A percentile compares a stretch with the other conserved stretches of the same genome.
Evolutionary conservation across 345 rosid genomes (phyloP).

Genomic region (Eucalyptus guilfoylei): DNA sequence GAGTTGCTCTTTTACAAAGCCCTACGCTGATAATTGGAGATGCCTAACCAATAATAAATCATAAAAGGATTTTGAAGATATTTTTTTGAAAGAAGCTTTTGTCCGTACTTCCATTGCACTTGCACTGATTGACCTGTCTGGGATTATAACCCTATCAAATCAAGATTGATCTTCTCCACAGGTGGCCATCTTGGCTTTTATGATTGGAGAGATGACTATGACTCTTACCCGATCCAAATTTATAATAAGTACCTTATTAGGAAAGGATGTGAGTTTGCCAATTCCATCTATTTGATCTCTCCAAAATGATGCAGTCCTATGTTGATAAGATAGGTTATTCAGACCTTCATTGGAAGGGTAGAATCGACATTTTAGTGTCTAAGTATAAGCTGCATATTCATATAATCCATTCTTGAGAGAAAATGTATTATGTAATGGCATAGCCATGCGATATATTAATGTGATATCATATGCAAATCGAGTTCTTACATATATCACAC

Average conservation of each 20-base stretch:
- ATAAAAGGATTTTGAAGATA: background rate
- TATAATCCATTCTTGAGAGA: background rate
- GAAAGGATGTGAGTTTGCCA: background rate
- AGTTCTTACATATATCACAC: background rate
- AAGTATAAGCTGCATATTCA: background rate
- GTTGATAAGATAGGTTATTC: no score
- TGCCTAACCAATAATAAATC: background rate
- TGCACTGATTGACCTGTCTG: background rate
- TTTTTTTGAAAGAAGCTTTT: background rate
- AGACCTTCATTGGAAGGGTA: background rate
- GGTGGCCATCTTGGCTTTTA: background rate
- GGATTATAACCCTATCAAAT: background rate
- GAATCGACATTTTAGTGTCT: background rate
- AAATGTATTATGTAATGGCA: background rate
- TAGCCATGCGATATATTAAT: background rate
- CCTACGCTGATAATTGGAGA: background rate
- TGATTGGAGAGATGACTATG: background rate
- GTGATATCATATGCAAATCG: fast-evolving
- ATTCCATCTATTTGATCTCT: background rate
- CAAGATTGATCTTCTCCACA: background rate
- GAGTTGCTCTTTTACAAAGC: background rate
- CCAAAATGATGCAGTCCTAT: background rate
- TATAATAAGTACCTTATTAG: background rate
- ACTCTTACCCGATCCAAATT: background rate
- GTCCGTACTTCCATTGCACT: background rate